Evolutionary conservation across 2,329 filamentous ascomycete genomes (phyloP).

Genomic region (Lecanosticta acicola): DNA sequence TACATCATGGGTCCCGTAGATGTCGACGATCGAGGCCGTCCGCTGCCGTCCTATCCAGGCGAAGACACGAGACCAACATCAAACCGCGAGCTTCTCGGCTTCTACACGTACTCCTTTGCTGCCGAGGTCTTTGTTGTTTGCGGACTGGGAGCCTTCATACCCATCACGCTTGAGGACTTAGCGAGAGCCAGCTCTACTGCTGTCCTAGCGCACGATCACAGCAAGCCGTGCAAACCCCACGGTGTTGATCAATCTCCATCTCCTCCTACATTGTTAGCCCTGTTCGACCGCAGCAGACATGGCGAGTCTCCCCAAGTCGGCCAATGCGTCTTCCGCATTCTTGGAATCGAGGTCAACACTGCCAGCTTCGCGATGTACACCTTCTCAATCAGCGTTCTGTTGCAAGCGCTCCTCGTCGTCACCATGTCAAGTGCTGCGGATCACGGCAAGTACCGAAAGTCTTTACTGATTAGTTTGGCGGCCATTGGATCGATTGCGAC

Average conservation of each 20-base stretch:
- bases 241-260: conserved; percentile 8
- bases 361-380: conserved; percentile 98
- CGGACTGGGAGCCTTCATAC: conserved; percentile 83
- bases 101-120: conserved; percentile 95
- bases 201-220: conserved; percentile 72
- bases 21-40: conserved; percentile 5
- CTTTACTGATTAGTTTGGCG: conserved; percentile 77
- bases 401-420: conserved; percentile 86
- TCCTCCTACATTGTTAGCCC: not conserved
- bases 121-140: conserved; percentile 96
- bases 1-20: conserved; percentile 16
- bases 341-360: conserved; percentile 86
- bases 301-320: conserved; percentile 33
- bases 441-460: conserved; percentile 83
- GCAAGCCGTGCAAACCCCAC: conserved; percentile 56
- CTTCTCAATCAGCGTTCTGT: conserved; percentile 83
- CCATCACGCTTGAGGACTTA: conserved; percentile 88
- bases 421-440: conserved; percentile 95
- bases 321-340: conserved; percentile 76
- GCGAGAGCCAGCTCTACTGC: conserved; percentile 73
- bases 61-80: conserved; percentile 89
- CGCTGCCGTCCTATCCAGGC: conserved; percentile 59
- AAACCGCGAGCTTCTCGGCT: conserved; percentile 78
- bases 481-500: conserved; percentile 73
- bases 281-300: conserved; percentile 1